Percentiles rank a stretch among this genome's conserved stretches.
Evolutionary conservation across 768 basidiomycete genomes (phyloP).

Genomic region (Naganishia kalamii): DNA sequence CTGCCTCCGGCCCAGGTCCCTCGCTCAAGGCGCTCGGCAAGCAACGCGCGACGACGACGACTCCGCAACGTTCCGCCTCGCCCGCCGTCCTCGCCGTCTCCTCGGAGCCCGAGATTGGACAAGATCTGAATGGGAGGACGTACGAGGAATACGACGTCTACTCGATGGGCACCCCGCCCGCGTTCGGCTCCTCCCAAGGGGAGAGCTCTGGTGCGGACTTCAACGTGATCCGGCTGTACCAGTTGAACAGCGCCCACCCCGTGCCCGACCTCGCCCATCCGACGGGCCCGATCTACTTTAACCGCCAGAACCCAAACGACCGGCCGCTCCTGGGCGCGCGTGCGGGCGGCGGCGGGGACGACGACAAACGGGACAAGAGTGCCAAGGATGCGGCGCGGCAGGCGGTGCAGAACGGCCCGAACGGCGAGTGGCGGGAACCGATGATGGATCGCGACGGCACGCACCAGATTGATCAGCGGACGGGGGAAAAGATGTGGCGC

Average conservation of each 20-base stretch:
- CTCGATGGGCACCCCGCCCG: not conserved
- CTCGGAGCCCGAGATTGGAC: not conserved
- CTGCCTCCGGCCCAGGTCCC: not conserved
- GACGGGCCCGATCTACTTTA: not conserved
- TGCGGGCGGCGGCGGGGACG: not conserved
- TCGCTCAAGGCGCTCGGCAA: slow-evolving; percentile 6
- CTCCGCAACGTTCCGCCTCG: not conserved
- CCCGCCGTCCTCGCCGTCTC: not conserved
- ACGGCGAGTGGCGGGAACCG: slow-evolving; percentile 14
- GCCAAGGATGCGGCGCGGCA: not conserved
- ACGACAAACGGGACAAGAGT: not conserved
- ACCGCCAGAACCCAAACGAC: slow-evolving; percentile 14
- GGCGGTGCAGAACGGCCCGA: slow-evolving; percentile 10
- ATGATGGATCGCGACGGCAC: slow-evolving; percentile 3
- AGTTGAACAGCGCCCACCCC: not conserved
- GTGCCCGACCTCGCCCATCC: not conserved
- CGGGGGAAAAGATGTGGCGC: slow-evolving; percentile 16
- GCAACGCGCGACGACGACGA: slow-evolving; percentile 1
- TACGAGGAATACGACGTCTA: slow-evolving; percentile 16
- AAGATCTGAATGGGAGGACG: not conserved
- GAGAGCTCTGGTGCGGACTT: slow-evolving; percentile 1
- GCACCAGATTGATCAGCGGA: slow-evolving; percentile 9
- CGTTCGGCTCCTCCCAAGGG: not conserved
- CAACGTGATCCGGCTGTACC: slow-evolving; percentile 16
- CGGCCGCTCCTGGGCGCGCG: not conserved